Evolutionary conservation across 768 basidiomycete species (phyloP).

Genomic region (Pleurotus cornucopiae): DNA sequence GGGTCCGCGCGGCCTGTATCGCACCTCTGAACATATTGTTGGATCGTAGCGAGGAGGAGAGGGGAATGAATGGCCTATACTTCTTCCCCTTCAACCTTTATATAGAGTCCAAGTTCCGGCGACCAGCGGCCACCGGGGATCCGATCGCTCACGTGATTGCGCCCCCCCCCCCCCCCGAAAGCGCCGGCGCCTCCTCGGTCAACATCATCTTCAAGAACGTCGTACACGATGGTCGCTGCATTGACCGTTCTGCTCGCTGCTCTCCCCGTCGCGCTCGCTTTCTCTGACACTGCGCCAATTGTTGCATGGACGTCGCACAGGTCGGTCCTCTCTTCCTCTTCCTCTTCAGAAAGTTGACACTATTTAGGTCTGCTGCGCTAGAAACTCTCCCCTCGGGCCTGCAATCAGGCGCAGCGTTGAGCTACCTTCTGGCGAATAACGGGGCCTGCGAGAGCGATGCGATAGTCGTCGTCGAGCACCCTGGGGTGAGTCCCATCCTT

Average conservation of each 20-base stretch:
- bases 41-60: too few relatives aligned
- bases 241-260: conserved; percentile 38
- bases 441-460: conserved; percentile 63
- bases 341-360: not conserved
- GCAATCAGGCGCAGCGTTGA: conserved; percentile 33
- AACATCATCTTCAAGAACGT: not conserved
- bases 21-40: not conserved
- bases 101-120: too few relatives aligned
- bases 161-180: too few relatives aligned
- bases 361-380: conserved; percentile 44
- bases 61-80: too few relatives aligned
- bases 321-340: conserved; percentile 27
- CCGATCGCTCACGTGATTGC: too few relatives aligned
- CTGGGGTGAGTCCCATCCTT: conserved; percentile 47
- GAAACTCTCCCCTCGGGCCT: conserved; percentile 32
- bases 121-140: too few relatives aligned
- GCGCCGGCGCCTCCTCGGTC: too few relatives aligned
- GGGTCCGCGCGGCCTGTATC: not conserved
- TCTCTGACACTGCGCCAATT: conserved; percentile 59
- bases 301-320: conserved; percentile 69
- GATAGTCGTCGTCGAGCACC: conserved; percentile 65
- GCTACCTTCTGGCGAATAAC: conserved; percentile 37
- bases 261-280: conserved; percentile 48
- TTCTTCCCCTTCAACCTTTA: too few relatives aligned
- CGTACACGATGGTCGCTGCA: conserved; percentile 31